Base-by-base conservation (phyloP, 192 early-diverging fungal genomes). In the Pecoramyces ruminantium region DNA sequence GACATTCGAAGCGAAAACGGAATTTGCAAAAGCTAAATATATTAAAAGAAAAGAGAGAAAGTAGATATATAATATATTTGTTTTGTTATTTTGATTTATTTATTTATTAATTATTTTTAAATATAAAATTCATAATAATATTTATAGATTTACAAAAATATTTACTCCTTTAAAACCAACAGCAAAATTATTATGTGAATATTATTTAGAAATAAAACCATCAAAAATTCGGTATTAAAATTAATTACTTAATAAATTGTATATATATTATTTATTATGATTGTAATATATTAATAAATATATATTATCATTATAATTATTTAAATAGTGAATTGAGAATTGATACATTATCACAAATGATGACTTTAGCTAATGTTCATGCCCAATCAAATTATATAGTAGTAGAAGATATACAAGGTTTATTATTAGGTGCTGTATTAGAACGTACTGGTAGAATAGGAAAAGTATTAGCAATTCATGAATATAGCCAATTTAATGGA, bases 21-120 rank as follows among this genome's bases (percentile, higher is more conserved):
- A 96, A 82, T 98, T 93, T 82, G 93, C 96, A 28, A 96, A 98
- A 86, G 92, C 93, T 38, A 98, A 98, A 88, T 98, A 98, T 80
- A 93, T 98, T 80, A 87, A 92, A 82, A 90, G 93, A 82, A 89
- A 89, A 78, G 82, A 86, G 77, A 82, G 85, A 79, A 89, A 89
- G 88, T 88, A 82, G 8, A 80, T 39, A 5, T 77, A 38, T 12
- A 29, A 30, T 28, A 51, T 78, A 77, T 58, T 78, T n/a, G n/a
- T n/a, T n/a, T n/a, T n/a, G n/a, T n/a, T n/a, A n/a, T n/a, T n/a
- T n/a, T n/a, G n/a, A n/a, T n/a, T n/a, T n/a, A n/a, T n/a, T n/a
- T n/a, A n/a, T n/a, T n/a, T n/a, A n/a, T n/a, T n/a, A n/a, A n/a
- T n/a, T n/a, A n/a, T n/a, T n/a, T n/a, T n/a, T n/a, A n/a, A n/a